These are phyloP conservation scores for Oryza punctata DNA, from an alignment of 176 grass and related monocot species.

Conservation along the genomic window DNA sequence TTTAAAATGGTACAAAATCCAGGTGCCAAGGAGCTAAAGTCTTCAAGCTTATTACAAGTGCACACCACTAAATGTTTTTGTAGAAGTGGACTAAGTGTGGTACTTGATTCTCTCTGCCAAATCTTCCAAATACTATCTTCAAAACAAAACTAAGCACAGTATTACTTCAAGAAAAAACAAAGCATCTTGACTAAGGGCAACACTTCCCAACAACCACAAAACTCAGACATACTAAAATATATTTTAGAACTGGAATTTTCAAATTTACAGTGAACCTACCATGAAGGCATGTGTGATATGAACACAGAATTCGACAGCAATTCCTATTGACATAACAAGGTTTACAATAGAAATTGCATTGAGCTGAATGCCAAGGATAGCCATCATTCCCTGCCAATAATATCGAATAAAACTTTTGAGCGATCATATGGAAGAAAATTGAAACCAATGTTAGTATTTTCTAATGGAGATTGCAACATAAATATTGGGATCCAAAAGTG, in stretches of 20 bases:
- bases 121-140: not conserved
- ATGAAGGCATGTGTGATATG: conserved; percentile 96
- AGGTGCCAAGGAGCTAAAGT: not conserved
- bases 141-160: not conserved
- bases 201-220: conserved; percentile 1
- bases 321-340: conserved; percentile 99
- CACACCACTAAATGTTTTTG: conserved; percentile 4
- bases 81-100: not conserved
- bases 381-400: conserved; percentile 89
- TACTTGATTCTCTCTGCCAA: conserved; percentile 18
- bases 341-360: conserved; percentile 99
- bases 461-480: too few relatives aligned
- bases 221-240: conserved; percentile 5
- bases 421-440: not conserved
- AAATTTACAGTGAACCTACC: conserved; percentile 56
- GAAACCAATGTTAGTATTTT: not conserved
- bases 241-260: conserved; percentile 27
- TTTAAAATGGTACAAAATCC: not conserved
- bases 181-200: not conserved
- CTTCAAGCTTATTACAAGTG: conserved; percentile 18
- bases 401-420: not conserved
- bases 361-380: conserved; percentile 85
- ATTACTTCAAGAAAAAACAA: conserved; percentile 20
- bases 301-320: conserved; percentile 98
- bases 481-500: conserved; percentile 5